These are phyloP conservation scores for Escallonia rubra DNA, from an alignment of 129 eudicot species.

Conservation along the genomic window DNA sequence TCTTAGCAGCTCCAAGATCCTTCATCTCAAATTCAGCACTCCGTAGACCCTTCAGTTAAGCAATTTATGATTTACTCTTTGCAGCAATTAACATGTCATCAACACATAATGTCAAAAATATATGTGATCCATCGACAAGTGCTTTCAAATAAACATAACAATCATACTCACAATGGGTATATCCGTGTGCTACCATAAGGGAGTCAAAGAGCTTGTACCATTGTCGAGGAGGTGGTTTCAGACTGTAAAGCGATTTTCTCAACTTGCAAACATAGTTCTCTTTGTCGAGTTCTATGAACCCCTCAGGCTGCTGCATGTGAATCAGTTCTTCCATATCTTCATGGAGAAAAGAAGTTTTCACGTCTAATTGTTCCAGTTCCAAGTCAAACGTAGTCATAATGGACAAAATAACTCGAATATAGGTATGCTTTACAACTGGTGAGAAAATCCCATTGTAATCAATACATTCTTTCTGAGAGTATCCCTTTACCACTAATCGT, in stretches of 20 bases:
- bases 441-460: slow-evolving; percentile 8
- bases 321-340: slow-evolving; percentile 10
- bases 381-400: not conserved
- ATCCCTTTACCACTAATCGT: not conserved
- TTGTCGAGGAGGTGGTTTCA: slow-evolving; percentile 1
- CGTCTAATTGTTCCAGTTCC: slow-evolving; percentile 8
- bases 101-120: not conserved
- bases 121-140: not conserved
- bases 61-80: too few species aligned
- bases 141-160: not conserved
- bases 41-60: too few species aligned
- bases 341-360: slow-evolving; percentile 6
- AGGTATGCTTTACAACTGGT: not conserved
- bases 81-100: slow-evolving; percentile 5
- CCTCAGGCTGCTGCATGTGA: not conserved
- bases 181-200: not conserved
- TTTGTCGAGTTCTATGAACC: not conserved
- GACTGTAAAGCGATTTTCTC: not conserved
- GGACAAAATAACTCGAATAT: not conserved
- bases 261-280: not conserved
- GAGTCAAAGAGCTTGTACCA: slow-evolving; percentile 3
- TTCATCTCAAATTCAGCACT: not conserved
- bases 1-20: slow-evolving; percentile 6
- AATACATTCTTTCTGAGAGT: not conserved
- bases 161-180: not conserved